Evolutionary conservation across 176 grass and related monocot genomes (phyloP).

Genomic region (Triticum timopheevii): DNA sequence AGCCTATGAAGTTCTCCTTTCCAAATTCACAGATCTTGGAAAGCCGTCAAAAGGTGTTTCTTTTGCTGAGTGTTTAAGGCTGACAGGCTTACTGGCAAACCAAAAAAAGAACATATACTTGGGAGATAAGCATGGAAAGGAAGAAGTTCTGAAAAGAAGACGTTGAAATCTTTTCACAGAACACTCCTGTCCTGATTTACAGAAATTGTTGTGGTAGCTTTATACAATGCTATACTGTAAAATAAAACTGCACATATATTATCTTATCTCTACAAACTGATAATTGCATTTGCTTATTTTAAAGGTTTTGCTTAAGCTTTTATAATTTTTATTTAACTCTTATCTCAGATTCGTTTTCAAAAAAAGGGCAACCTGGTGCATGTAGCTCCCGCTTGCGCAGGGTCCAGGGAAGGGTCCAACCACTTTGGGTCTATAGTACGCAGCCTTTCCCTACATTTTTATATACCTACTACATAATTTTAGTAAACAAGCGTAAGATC

Average conservation of each 20-base stretch:
- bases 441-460: too few species aligned
- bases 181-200: background rate
- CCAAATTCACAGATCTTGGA: background rate
- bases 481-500: background rate
- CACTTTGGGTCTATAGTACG: too few species aligned
- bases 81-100: background rate
- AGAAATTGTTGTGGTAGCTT: background rate
- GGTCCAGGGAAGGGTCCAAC: too few species aligned
- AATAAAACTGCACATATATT: slow-evolving; percentile 3
- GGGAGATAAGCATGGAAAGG: background rate
- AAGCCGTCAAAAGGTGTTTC: background rate
- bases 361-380: too few species aligned
- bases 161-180: background rate
- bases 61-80: background rate
- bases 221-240: background rate
- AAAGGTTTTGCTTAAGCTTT: background rate
- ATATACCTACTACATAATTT: background rate
- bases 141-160: background rate
- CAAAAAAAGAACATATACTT: background rate
- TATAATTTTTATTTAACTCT: background rate
- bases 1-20: background rate
- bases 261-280: background rate
- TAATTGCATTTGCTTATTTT: slow-evolving; percentile 18
- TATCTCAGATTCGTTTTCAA: background rate
- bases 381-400: too few species aligned